These are phyloP conservation scores for slime mould (Dictyostelium discoideum) DNA, from an alignment of 78 protist genomes.

Conservation along the genomic window DNA sequence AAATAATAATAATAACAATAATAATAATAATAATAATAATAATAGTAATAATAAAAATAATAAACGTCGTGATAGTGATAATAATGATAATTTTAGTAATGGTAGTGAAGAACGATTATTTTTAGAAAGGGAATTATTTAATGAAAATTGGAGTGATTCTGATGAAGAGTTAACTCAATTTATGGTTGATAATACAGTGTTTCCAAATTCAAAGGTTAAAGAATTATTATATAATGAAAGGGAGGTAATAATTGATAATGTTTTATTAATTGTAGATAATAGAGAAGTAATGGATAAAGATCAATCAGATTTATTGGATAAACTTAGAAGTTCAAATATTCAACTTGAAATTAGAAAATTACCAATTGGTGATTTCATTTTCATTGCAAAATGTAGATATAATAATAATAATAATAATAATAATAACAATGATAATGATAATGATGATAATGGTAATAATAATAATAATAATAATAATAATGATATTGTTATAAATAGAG, in stretches of 20 bases:
- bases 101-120: too few species aligned
- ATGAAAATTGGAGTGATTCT: constrained; percentile 39
- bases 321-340: neutral
- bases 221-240: neutral
- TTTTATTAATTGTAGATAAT: constrained; percentile 45
- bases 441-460: neutral
- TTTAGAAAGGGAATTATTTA: neutral
- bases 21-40: too few species aligned
- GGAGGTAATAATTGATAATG: neutral
- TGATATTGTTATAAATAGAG: neutral
- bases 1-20: too few species aligned
- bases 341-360: neutral
- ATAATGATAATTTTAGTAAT: neutral
- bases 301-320: neutral
- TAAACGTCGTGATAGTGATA: neutral
- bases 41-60: too few species aligned
- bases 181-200: neutral
- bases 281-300: constrained; percentile 50
- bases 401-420: neutral
- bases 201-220: neutral
- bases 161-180: constrained; percentile 14
- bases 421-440: neutral
- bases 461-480: constrained; percentile 1
- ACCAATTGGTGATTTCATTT: constrained; percentile 27
- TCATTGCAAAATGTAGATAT: neutral